phyloP scores from a whole-genome alignment of 305 asterid species.

The Galium porrigens region DNA sequence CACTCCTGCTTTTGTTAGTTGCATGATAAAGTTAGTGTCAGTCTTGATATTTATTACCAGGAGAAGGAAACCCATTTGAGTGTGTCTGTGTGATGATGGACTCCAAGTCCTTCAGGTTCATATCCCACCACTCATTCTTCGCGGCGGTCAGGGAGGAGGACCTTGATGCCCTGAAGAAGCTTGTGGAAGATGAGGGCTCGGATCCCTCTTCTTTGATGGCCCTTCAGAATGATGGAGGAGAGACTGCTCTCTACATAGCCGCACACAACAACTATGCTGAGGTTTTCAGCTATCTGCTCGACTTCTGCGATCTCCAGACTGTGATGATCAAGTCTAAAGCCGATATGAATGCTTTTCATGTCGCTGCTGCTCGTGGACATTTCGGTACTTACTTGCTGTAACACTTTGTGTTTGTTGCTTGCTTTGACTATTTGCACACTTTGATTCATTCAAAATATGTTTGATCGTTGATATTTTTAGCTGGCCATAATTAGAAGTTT shows the following conservation, averaged over 20 bases:
- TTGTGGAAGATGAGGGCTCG: constrained; percentile 45
- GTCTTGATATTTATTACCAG: not conserved
- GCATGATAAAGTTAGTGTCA: not conserved
- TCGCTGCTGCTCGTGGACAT: constrained; percentile 73
- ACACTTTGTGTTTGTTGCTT: not conserved
- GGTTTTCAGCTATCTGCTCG: constrained; percentile 42
- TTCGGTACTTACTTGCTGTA: constrained; percentile 30
- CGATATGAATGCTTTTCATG: constrained; percentile 67
- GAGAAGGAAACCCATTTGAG: not conserved
- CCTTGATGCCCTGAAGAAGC: constrained; percentile 37
- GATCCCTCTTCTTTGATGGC: constrained; percentile 47
- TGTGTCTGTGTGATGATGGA: constrained; percentile 24
- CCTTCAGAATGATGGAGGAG: constrained; percentile 61
- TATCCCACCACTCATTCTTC: constrained; percentile 82
- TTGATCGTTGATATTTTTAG: not conserved
- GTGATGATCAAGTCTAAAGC: constrained; percentile 57
- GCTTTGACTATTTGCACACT: not conserved
- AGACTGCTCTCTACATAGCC: constrained; percentile 69
- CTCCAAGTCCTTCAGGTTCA: constrained; percentile 56
- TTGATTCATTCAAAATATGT: not conserved
- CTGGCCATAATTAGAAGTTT: not conserved
- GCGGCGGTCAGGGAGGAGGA: constrained; percentile 63
- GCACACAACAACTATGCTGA: constrained; percentile 47
- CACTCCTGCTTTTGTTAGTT: not conserved
- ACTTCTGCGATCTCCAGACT: constrained; percentile 50